Evolutionary conservation across 305 asterid genomes (phyloP).

Genomic region (Plantago lanceolata): DNA sequence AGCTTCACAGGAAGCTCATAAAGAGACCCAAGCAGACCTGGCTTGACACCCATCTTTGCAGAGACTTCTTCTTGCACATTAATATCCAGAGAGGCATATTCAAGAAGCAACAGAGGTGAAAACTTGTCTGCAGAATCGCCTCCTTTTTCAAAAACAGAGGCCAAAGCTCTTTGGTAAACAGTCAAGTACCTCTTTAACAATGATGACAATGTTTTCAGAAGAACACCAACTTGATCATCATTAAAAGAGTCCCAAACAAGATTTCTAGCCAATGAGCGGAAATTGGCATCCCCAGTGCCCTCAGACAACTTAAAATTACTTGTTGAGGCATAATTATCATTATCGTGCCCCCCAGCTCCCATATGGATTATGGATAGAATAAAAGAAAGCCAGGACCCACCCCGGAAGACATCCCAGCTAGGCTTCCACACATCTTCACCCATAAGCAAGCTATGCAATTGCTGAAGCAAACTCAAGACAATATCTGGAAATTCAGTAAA

Average conservation of each 20-base stretch:
- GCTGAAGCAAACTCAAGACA: conserved; percentile 60
- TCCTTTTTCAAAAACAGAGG: conserved; percentile 44
- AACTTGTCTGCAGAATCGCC: conserved; percentile 36
- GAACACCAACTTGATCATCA: conserved; percentile 45
- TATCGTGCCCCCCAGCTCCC: conserved; percentile 42
- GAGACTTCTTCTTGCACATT: conserved; percentile 54
- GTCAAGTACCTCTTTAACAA: conserved; percentile 59
- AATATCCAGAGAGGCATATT: conserved; percentile 56
- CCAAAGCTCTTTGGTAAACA: conserved; percentile 68
- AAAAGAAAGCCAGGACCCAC: conserved; percentile 79
- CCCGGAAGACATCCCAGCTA: conserved; percentile 72
- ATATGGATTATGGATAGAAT: conserved; percentile 56
- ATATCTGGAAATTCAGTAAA: conserved; percentile 40
- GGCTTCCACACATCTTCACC: conserved; percentile 48
- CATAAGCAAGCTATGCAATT: conserved; percentile 41
- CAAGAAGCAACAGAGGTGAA: conserved; percentile 64
- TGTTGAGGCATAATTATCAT: conserved; percentile 32
- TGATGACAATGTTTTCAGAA: conserved; percentile 57
- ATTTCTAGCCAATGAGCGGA: conserved; percentile 46
- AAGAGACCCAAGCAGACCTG: conserved; percentile 48
- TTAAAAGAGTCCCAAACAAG: conserved; percentile 42
- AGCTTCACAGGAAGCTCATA: conserved; percentile 54
- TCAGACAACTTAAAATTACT: conserved; percentile 33
- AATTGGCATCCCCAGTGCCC: conserved; percentile 53
- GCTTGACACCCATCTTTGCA: conserved; percentile 52